Evolutionary conservation across 2,329 filamentous ascomycete species (phyloP).

Genomic region (Alternaria dauci): DNA sequence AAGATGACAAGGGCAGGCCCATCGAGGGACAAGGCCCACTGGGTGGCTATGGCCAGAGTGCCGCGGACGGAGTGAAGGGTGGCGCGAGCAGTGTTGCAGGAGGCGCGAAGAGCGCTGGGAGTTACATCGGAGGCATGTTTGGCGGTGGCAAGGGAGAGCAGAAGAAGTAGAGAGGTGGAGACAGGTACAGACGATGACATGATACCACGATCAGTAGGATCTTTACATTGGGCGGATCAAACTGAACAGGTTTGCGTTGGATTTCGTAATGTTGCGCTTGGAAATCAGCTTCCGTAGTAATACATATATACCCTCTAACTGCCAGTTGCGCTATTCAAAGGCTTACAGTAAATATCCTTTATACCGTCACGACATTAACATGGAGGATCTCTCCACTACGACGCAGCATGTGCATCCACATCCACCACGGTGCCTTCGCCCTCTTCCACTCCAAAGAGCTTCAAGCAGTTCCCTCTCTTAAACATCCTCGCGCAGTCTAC

Average conservation of each 20-base stretch:
- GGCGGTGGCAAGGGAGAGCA: constrained; percentile 29
- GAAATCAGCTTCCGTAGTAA: neutral
- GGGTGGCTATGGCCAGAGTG: constrained; percentile 42
- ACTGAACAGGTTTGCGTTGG: neutral
- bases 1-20: constrained; percentile 64
- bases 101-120: constrained; percentile 40
- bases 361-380: neutral
- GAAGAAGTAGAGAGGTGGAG: constrained; percentile 25
- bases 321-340: neutral
- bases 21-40: constrained; percentile 53
- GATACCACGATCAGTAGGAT: constrained; percentile 6
- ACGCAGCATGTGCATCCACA: constrained; percentile 5
- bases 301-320: neutral
- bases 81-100: constrained; percentile 31
- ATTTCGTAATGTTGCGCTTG: neutral
- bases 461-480: constrained; percentile 46
- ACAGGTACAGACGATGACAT: neutral
- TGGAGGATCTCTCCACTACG: neutral
- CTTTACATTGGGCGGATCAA: neutral
- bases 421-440: constrained; percentile 21
- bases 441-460: constrained; percentile 40
- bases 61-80: constrained; percentile 45
- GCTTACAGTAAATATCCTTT: neutral
- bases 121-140: constrained; percentile 34
- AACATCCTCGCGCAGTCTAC: constrained; percentile 59